A percentile compares a stretch with the other conserved stretches of the same genome.
Evolutionary conservation across 1,139 yeast genomes (phyloP).

Genomic region (Diutina ranongensis): DNA sequence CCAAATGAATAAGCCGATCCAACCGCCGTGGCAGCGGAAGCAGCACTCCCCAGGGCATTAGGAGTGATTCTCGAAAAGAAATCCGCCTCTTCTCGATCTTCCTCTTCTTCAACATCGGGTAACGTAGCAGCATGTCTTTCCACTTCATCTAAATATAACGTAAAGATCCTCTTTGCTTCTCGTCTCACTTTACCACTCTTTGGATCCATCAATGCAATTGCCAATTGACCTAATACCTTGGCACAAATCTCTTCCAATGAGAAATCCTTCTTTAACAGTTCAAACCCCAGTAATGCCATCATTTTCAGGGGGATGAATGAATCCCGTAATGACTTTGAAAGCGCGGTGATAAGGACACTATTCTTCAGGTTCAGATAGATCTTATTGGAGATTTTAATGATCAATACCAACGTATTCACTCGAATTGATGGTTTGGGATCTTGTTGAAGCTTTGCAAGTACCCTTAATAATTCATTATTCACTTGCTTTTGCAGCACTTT

Average conservation of each 20-base stretch:
- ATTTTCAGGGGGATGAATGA: constrained; percentile 66
- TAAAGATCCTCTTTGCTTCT: constrained; percentile 61
- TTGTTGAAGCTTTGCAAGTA: constrained; percentile 77
- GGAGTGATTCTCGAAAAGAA: constrained; percentile 15
- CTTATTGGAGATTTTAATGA: constrained; percentile 57
- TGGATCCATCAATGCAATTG: constrained; percentile 71
- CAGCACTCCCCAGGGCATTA: neutral
- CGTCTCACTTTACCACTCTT: constrained; percentile 52
- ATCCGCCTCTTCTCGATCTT: constrained; percentile 21
- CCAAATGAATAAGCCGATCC: constrained; percentile 16
- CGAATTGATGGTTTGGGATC: constrained; percentile 79
- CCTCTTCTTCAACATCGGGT: constrained; percentile 37
- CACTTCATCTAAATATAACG: constrained; percentile 51
- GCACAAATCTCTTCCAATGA: constrained; percentile 69
- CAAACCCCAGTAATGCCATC: constrained; percentile 70
- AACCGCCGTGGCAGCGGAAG: constrained; percentile 4
- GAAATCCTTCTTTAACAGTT: constrained; percentile 51
- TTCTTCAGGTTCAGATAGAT: constrained; percentile 51
- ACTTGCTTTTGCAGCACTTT: constrained; percentile 70
- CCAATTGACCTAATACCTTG: constrained; percentile 75
- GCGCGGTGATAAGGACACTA: constrained; percentile 77
- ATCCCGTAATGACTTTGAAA: constrained; percentile 74
- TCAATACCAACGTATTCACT: constrained; percentile 70
- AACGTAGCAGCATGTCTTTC: constrained; percentile 48
- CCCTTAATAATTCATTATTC: constrained; percentile 73